phyloP scores from a whole-genome alignment of 371 early-diverging fungal genomes.

The Globomyces sp. region DNA sequence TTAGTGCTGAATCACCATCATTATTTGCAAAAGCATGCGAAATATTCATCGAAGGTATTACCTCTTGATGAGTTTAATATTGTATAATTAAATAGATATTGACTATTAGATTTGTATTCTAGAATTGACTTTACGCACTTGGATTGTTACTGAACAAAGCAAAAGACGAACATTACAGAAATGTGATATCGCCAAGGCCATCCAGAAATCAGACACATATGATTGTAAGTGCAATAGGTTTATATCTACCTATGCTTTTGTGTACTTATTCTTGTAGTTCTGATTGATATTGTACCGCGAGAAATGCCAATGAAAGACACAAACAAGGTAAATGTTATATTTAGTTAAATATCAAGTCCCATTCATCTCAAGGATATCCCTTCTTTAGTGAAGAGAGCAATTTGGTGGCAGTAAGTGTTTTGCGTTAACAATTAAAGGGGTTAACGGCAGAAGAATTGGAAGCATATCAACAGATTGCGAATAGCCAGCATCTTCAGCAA shows the following conservation, averaged over 20 bases:
- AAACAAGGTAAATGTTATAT: background rate
- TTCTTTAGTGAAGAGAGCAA: too few relatives aligned
- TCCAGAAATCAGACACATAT: conserved; percentile 93
- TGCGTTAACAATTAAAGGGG: background rate
- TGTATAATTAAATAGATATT: too few relatives aligned
- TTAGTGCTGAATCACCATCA: conserved; percentile 89
- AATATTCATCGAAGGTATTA: conserved; percentile 64
- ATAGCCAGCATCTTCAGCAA: too few relatives aligned
- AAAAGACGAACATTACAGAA: conserved; percentile 97
- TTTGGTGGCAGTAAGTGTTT: too few relatives aligned
- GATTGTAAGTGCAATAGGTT: conserved; percentile 62
- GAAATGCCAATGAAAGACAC: conserved; percentile 45
- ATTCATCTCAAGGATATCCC: too few relatives aligned
- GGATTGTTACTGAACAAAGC: conserved; percentile 98
- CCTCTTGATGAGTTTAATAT: conserved; percentile 61
- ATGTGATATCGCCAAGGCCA: conserved; percentile 92
- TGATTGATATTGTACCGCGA: conserved; percentile 98
- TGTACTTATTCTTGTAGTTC: conserved; percentile 43
- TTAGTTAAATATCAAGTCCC: too few relatives aligned
- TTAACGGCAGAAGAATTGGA: background rate
- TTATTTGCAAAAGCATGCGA: conserved; percentile 98
- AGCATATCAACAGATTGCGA: background rate
- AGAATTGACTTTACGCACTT: conserved; percentile 90
- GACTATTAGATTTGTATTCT: conserved; percentile 23
- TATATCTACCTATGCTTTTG: too few relatives aligned